These are phyloP conservation scores for Lotus japonicus DNA, from an alignment of 306 rosid genomes.

Conservation along the genomic window DNA sequence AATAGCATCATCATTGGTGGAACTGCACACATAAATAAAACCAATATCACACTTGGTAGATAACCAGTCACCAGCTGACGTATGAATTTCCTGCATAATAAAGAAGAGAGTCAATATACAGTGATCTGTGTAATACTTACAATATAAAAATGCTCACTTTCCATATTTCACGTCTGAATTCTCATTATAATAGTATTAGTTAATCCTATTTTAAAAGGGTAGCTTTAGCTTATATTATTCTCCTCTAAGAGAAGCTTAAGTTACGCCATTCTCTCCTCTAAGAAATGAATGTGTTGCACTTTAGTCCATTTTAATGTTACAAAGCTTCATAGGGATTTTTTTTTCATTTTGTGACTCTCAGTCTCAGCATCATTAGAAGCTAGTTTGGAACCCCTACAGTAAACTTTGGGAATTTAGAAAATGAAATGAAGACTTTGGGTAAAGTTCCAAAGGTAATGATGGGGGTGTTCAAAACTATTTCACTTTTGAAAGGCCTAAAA, in stretches of 20 bases:
- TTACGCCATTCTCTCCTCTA: background rate
- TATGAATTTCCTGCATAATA: constrained; percentile 49
- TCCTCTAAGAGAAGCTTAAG: background rate
- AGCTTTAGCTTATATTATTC: background rate
- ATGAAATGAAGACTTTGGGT: background rate
- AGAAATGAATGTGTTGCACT: background rate
- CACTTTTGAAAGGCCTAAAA: too few relatives aligned
- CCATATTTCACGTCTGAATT: constrained; percentile 6
- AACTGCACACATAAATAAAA: constrained; percentile 55
- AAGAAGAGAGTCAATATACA: constrained; percentile 7
- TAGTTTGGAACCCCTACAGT: background rate
- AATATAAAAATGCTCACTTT: background rate
- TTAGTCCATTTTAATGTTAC: background rate
- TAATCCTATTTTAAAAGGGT: background rate
- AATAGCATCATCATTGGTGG: constrained; percentile 80
- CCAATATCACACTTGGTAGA: constrained; percentile 88
- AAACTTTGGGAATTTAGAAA: background rate
- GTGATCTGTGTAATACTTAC: constrained; percentile 9
- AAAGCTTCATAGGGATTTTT: background rate
- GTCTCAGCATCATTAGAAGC: background rate
- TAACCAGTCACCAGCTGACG: constrained; percentile 81
- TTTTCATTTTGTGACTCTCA: background rate
- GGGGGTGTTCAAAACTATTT: too few relatives aligned
- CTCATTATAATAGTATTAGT: background rate
- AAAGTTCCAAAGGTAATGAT: background rate